Conservation (phyloP, 2,329 filamentous ascomycete species). For the Aspergillus persii region DNA sequence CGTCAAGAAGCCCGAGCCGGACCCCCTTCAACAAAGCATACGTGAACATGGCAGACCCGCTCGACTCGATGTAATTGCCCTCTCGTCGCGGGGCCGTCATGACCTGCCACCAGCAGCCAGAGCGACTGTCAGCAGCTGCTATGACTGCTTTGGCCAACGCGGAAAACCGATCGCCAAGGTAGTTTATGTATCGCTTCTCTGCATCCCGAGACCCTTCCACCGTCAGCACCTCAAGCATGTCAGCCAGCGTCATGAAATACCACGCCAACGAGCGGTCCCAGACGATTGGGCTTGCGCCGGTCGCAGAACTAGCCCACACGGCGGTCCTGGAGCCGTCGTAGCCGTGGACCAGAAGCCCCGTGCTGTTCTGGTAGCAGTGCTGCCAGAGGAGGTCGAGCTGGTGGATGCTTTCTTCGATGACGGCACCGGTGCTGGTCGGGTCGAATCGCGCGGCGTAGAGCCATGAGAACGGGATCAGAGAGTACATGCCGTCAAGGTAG, state of each 20-base stretch:
- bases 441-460: constrained; percentile 30
- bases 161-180: constrained; percentile 40
- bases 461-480: constrained; percentile 22
- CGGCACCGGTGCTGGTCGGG: constrained; percentile 36
- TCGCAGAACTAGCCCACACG: constrained; percentile 52
- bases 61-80: constrained; percentile 62
- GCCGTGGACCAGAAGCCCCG: constrained; percentile 53
- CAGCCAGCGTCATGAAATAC: constrained; percentile 54
- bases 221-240: constrained; percentile 44
- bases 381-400: constrained; percentile 49
- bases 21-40: constrained; percentile 53
- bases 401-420: constrained; percentile 44
- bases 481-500: constrained; percentile 56
- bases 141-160: constrained; percentile 45
- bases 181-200: not conserved
- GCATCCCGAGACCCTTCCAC: not conserved
- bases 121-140: constrained; percentile 40
- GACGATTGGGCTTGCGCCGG: constrained; percentile 52
- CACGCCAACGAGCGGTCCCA: constrained; percentile 57
- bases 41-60: constrained; percentile 58
- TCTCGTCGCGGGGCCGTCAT: constrained; percentile 51
- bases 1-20: constrained; percentile 29
- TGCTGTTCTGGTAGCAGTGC: constrained; percentile 41
- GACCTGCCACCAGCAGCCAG: constrained; percentile 59
- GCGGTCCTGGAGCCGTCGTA: constrained; percentile 52